phyloP scores from a whole-genome alignment of 2,329 filamentous ascomycete species.

The Cladosporium velox region DNA sequence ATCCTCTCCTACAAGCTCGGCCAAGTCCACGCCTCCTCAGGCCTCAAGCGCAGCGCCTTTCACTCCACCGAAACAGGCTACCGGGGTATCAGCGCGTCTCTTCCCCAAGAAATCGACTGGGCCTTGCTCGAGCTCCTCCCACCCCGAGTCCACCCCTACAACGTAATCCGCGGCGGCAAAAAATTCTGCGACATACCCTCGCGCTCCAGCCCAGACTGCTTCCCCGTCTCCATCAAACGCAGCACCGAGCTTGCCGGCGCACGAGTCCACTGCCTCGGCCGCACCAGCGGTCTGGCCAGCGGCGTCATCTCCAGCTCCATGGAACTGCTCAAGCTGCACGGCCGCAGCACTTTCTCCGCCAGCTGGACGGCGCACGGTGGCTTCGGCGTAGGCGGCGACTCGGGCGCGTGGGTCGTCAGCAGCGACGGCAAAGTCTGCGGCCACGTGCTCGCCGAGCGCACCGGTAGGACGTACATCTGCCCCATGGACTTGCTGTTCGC shows the following conservation, averaged over 20 bases:
- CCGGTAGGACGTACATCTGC: constrained; percentile 81
- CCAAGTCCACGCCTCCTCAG: constrained; percentile 84
- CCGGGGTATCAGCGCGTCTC: constrained; percentile 60
- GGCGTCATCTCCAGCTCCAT: constrained; percentile 77
- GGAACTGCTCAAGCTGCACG: constrained; percentile 83
- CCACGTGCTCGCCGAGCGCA: constrained; percentile 80
- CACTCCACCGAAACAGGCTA: constrained; percentile 36
- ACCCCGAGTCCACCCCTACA: constrained; percentile 69
- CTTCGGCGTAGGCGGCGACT: constrained; percentile 77
- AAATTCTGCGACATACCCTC: constrained; percentile 40
- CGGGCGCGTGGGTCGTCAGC: constrained; percentile 89
- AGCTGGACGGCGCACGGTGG: constrained; percentile 64
- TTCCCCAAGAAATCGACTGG: constrained; percentile 91
- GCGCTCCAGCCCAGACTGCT: constrained; percentile 40
- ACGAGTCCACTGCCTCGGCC: constrained; percentile 82
- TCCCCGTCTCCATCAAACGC: constrained; percentile 54
- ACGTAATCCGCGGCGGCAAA: constrained; percentile 63
- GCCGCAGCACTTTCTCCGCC: constrained; percentile 76
- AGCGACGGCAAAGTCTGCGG: constrained; percentile 78
- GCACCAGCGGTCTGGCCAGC: constrained; percentile 79
- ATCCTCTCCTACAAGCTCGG: constrained; percentile 79
- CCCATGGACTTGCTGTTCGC: constrained; percentile 89
- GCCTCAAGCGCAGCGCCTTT: constrained; percentile 64
- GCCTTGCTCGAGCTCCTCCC: constrained; percentile 80
- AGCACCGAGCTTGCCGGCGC: constrained; percentile 69